Base-by-base conservation (phyloP, 176 grass and related monocot genomes). In the Echinochloa phyllopogon region DNA sequence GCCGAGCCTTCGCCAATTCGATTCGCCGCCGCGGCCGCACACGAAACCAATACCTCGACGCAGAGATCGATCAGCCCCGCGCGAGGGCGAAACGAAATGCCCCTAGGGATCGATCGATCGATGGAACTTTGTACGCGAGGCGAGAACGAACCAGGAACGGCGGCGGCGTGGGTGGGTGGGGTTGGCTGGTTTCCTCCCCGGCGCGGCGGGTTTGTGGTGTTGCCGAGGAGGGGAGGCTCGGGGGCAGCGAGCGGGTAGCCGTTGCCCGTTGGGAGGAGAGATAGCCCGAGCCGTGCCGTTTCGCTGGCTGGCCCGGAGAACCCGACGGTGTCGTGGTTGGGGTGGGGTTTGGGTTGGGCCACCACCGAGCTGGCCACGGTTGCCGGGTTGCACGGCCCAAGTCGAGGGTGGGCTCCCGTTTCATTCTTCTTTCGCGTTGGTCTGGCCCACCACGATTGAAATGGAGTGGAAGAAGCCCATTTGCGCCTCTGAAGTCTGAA, bases 231-330 rank as follows among this genome's bases (percentile, higher is more conserved):
- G 43, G 25, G 76, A 60, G 17, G 5, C 17, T 72, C 74, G 81
- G 81, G 4, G 33, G 13, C 21, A 14, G 86, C 56, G 86, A 65
- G 57, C 66, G 87, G 37, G 24, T 78, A 56, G 67, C 87, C 81
- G 81, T 86, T 73, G 84, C 73, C 56, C 76, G 76, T 88, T 84
- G 87, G 49, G 25, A 41, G 23, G 12, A 2, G 63, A 66, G 6
- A 7, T 0, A 17, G 38, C 9, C 9, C 18, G 33, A 8, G 64
- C 16, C 47, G 62, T 53, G 62, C 11, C 53, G 59, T 64, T 71
- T 47, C 42, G 58, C 10, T 47, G 71, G 63, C 17, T 4, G 25
- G 70, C 69, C 43, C 44, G 70, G 21, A 73, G 24, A 73, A 51
- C 45, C 24, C 70, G 45, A 49, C 6, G 69, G 45, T 18, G 29